A percentile compares a stretch with the other conserved stretches of the same genome.
Evolutionary conservation across 2,329 filamentous ascomycete genomes (phyloP).

Genomic region (Aureobasidium sp.): DNA sequence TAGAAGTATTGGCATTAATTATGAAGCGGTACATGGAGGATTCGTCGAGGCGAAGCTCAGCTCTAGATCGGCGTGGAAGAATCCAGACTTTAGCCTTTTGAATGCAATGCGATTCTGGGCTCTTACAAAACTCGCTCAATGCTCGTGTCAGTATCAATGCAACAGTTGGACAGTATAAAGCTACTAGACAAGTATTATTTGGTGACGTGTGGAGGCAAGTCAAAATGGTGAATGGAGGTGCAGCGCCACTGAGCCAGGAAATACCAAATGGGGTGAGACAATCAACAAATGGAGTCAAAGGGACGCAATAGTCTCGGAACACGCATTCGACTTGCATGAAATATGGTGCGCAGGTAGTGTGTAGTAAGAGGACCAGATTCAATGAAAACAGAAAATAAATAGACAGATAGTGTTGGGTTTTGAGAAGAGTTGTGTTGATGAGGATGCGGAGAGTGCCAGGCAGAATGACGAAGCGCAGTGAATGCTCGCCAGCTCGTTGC

Average conservation of each 20-base stretch:
- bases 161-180: not conserved
- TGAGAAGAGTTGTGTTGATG: not conserved
- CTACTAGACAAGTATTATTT: not conserved
- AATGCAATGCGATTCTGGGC: not conserved
- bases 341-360: not conserved
- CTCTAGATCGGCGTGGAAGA: not conserved
- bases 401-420: not conserved
- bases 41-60: not conserved
- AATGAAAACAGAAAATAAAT: not conserved
- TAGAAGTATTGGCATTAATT: no score
- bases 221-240: not conserved
- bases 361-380: not conserved
- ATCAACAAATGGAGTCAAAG: not conserved
- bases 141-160: not conserved
- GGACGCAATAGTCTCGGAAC: not conserved
- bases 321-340: not conserved
- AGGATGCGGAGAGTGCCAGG: not conserved
- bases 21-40: no score
- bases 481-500: not conserved
- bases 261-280: not conserved
- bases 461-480: not conserved
- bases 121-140: not conserved
- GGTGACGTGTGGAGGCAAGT: not conserved
- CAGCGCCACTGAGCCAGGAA: not conserved
- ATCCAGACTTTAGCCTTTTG: not conserved